Base-by-base conservation (phyloP, 164 flowering plant genomes). In the Piper betle region DNA sequence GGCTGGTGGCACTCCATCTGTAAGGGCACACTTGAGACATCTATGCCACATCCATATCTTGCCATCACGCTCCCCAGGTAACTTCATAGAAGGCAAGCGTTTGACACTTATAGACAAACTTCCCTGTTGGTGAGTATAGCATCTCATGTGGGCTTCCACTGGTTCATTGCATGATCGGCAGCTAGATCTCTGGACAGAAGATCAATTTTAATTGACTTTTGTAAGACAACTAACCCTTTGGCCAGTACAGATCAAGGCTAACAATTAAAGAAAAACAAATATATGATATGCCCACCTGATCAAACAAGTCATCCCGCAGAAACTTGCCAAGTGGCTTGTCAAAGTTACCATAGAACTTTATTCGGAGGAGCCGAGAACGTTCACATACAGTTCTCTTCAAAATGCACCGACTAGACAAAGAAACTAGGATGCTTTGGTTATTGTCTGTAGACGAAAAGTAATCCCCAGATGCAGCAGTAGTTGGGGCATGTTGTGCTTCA, bases 31-130 rank as follows among this genome's bases (percentile, higher is more conserved):
- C 73, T 79, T 84, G 55, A 89, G 76, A 75, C 98, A 92, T 37
- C 98, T 80, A 60, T 89, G 98, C 98, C 98, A 92, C 98, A 92
- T 92, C 98, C 98, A 92, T 74, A 92, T 92, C 77, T 85, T 87
- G 12, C 96, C 96, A 74, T 92, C 98, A 42, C 71, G 75, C 57
- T 83, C 96, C 58, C 96, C 98, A 50, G 96, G 84, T 50, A 92
- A 79, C 68, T 75, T 81, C 53, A 82, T 43, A 56, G 90, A 77
- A 5, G 84, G 74, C 33, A 85, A 75, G 18, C 81, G 73, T 66
- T 69, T 83, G 42, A 92, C 96, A 77, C 81, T 78, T 53, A 89
- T 83, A 7, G 91, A 84, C 33, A 92, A 87, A 73, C 78, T 87
- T 20, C 95, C 98, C 58, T 87, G 88, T 80, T 84, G 91, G 64